phyloP scores from a whole-genome alignment of 2,329 filamentous ascomycete species.

The Amauroascus verrucosus region DNA sequence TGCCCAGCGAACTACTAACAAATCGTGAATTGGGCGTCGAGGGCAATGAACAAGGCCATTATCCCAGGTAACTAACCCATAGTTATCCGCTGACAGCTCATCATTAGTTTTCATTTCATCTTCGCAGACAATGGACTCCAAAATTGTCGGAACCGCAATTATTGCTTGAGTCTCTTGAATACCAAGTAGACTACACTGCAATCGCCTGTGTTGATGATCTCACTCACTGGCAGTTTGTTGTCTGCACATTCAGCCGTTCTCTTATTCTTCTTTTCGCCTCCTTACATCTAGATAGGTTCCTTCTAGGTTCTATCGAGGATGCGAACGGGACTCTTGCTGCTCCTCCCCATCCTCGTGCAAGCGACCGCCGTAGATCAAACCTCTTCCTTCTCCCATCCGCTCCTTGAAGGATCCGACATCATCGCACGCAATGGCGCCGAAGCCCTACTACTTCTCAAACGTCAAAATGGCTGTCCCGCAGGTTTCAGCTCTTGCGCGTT shows the following conservation, averaged over 20 bases:
- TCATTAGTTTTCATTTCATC: too few species aligned
- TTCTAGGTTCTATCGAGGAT: slow-evolving; percentile 8
- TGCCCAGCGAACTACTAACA: background rate
- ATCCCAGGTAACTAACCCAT: too few species aligned
- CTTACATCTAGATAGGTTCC: background rate
- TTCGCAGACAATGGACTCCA: too few species aligned
- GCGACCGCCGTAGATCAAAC: background rate
- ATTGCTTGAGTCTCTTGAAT: too few species aligned
- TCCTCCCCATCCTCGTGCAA: slow-evolving; percentile 9
- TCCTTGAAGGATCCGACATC: slow-evolving; percentile 5
- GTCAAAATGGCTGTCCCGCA: slow-evolving; percentile 38
- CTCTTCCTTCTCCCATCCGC: slow-evolving; percentile 13
- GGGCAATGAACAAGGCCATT: too few species aligned
- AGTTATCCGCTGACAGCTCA: too few species aligned
- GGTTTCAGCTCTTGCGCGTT: slow-evolving; percentile 45
- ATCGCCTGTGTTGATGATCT: too few species aligned
- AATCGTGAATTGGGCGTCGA: background rate
- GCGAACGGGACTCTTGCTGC: slow-evolving; percentile 8
- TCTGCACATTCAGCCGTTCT: too few species aligned
- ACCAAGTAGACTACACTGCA: too few species aligned
- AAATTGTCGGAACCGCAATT: too few species aligned
- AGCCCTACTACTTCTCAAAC: slow-evolving; percentile 13
- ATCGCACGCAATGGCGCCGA: slow-evolving; percentile 10
- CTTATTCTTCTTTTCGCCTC: too few species aligned
- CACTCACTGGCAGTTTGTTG: too few species aligned